Conservation (phyloP, 2,329 filamentous ascomycete genomes). For the Didymellaceae sp. region DNA sequence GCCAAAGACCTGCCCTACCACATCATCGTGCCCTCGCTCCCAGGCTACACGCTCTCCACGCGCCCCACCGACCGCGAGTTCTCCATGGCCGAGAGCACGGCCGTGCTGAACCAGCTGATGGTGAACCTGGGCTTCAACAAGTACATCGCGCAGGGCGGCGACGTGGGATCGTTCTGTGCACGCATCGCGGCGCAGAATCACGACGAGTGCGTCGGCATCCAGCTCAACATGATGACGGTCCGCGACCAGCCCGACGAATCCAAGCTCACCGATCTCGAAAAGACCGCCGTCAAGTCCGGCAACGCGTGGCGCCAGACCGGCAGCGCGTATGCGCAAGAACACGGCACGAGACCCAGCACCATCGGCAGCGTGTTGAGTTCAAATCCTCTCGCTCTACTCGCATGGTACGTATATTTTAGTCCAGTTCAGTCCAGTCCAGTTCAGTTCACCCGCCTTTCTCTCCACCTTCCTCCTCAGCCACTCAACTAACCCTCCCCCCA, state of each 20-base stretch:
- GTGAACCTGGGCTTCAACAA: conserved; percentile 60
- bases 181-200: conserved; percentile 50
- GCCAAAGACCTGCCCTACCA: conserved; percentile 62
- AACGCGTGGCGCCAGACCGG: conserved; percentile 51
- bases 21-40: conserved; percentile 63
- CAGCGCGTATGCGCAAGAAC: conserved; percentile 59
- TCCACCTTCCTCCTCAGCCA: background rate
- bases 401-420: conserved; percentile 56
- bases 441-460: background rate
- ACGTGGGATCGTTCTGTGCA: conserved; percentile 58
- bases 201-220: conserved; percentile 56
- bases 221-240: conserved; percentile 36
- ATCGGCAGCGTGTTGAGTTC: conserved; percentile 62
- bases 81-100: conserved; percentile 48
- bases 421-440: too few species aligned
- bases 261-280: conserved; percentile 28
- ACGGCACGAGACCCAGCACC: conserved; percentile 62
- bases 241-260: conserved; percentile 20
- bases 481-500: background rate
- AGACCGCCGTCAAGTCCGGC: conserved; percentile 18
- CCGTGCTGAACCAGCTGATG: conserved; percentile 62
- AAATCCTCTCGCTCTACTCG: conserved; percentile 63
- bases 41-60: conserved; percentile 62
- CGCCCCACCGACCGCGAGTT: conserved; percentile 56
- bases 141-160: conserved; percentile 65